Evolutionary conservation across 1,139 yeast genomes (phyloP).

Genomic region (Geotrichum siamense): DNA sequence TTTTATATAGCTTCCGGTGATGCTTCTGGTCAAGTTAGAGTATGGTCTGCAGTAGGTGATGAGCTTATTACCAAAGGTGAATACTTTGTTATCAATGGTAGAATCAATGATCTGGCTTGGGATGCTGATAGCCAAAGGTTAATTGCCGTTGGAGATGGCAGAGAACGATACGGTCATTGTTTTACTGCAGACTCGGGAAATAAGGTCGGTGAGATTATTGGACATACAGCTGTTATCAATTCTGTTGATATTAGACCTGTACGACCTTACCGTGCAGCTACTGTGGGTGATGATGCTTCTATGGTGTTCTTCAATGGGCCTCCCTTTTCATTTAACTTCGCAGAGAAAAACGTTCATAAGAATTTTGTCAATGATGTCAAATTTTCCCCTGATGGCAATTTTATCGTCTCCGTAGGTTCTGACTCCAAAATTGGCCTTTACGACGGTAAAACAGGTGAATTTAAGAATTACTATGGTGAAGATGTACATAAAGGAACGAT

Average conservation of each 20-base stretch:
- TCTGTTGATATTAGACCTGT: constrained; percentile 81
- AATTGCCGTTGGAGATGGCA: constrained; percentile 93
- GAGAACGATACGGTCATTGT: constrained; percentile 86
- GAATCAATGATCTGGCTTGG: constrained; percentile 83
- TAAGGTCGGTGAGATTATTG: constrained; percentile 90
- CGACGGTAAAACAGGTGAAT: constrained; percentile 85
- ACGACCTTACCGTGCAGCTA: constrained; percentile 90
- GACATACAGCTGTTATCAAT: constrained; percentile 80
- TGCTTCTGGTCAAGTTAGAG: constrained; percentile 73
- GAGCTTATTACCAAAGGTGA: constrained; percentile 71
- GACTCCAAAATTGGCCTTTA: constrained; percentile 73
- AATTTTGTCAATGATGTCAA: constrained; percentile 76
- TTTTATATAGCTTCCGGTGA: constrained; percentile 90
- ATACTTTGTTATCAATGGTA: constrained; percentile 72
- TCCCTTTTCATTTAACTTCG: constrained; percentile 77
- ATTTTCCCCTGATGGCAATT: constrained; percentile 65
- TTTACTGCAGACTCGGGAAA: constrained; percentile 93
- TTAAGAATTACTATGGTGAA: constrained; percentile 42
- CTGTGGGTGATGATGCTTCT: constrained; percentile 83
- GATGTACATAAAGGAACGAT: constrained; percentile 67
- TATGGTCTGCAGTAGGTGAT: constrained; percentile 70
- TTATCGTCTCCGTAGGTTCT: constrained; percentile 76
- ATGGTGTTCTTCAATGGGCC: constrained; percentile 86
- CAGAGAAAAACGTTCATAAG: constrained; percentile 66
- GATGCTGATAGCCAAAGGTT: constrained; percentile 80